Evolutionary conservation across 2,329 filamentous ascomycete species (phyloP).

Genomic region (Pseudogymnoascus sp.): DNA sequence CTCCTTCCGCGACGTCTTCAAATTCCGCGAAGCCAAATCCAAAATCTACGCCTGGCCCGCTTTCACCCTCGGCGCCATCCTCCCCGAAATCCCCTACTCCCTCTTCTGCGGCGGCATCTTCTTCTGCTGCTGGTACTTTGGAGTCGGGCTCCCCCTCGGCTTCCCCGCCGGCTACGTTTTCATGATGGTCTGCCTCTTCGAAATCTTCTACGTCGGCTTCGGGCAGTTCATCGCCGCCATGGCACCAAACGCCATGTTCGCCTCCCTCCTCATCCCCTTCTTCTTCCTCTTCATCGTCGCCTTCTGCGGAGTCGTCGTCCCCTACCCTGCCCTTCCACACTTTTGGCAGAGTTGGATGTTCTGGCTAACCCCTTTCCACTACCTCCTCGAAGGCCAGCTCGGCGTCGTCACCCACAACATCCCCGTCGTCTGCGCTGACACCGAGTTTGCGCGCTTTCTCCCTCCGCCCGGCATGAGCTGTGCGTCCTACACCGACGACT

Average conservation of each 20-base stretch:
- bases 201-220: conserved; percentile 58
- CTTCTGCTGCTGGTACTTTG: conserved; percentile 56
- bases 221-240: conserved; percentile 62
- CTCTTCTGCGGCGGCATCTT: conserved; percentile 59
- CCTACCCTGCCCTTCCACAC: conserved; percentile 46
- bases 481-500: conserved; percentile 49
- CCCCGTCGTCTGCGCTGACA: conserved; percentile 45
- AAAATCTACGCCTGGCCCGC: conserved; percentile 74
- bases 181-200: conserved; percentile 51
- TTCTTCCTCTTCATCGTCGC: conserved; percentile 65
- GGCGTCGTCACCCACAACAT: conserved; percentile 47
- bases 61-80: conserved; percentile 57
- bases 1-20: conserved; percentile 57
- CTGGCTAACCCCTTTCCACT: conserved; percentile 60
- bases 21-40: conserved; percentile 61
- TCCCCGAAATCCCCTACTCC: conserved; percentile 65
- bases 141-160: conserved; percentile 44
- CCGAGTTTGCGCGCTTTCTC: conserved; percentile 54
- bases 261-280: conserved; percentile 58
- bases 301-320: conserved; percentile 66
- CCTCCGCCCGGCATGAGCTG: conserved; percentile 55
- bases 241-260: conserved; percentile 59
- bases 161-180: conserved; percentile 56
- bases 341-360: conserved; percentile 66
- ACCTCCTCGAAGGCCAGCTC: conserved; percentile 57